Percentiles rank a stretch among this genome's conserved stretches.
phyloP scores from a whole-genome alignment of 2,329 filamentous ascomycete species.

The Xylariaceae sp. region DNA sequence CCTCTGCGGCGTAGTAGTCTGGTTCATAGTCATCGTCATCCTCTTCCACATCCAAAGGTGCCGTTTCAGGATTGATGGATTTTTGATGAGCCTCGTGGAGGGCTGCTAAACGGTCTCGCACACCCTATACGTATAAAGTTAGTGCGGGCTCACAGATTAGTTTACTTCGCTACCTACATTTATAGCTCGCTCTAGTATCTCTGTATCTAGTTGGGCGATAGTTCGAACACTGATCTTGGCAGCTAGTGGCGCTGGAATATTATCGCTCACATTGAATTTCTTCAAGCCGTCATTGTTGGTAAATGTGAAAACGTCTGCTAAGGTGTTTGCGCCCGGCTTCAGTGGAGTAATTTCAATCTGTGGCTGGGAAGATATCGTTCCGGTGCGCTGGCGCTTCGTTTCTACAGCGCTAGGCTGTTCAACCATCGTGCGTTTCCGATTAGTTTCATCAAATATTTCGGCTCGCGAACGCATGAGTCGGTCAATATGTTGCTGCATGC shows the following conservation, averaged over 20 bases:
- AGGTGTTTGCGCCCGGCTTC: constrained; percentile 75
- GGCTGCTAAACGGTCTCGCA: constrained; percentile 56
- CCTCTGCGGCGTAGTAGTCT: constrained; percentile 78
- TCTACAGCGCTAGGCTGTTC: constrained; percentile 76
- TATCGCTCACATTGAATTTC: constrained; percentile 77
- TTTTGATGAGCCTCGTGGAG: constrained; percentile 51
- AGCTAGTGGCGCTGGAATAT: constrained; percentile 76
- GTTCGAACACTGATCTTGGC: constrained; percentile 83
- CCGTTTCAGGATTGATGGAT: constrained; percentile 63
- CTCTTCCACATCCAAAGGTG: constrained; percentile 69
- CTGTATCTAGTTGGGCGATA: constrained; percentile 72
- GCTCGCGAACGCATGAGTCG: constrained; percentile 77
- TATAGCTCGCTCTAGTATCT: constrained; percentile 73
- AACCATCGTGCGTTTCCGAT: constrained; percentile 76
- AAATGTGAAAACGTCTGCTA: constrained; percentile 86
- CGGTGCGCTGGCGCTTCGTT: constrained; percentile 81
- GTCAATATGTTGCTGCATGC: constrained; percentile 88
- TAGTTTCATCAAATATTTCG: constrained; percentile 80
- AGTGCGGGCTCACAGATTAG: constrained; percentile 1
- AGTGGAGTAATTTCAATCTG: constrained; percentile 70
- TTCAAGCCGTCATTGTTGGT: constrained; percentile 76
- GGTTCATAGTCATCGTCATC: constrained; percentile 96
- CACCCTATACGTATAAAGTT: constrained; percentile 46
- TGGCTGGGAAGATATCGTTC: constrained; percentile 52
- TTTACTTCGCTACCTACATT: constrained; percentile 58